Base-by-base conservation (phyloP, 371 early-diverging fungal species). In the Rhizopus microsporus region DNA sequence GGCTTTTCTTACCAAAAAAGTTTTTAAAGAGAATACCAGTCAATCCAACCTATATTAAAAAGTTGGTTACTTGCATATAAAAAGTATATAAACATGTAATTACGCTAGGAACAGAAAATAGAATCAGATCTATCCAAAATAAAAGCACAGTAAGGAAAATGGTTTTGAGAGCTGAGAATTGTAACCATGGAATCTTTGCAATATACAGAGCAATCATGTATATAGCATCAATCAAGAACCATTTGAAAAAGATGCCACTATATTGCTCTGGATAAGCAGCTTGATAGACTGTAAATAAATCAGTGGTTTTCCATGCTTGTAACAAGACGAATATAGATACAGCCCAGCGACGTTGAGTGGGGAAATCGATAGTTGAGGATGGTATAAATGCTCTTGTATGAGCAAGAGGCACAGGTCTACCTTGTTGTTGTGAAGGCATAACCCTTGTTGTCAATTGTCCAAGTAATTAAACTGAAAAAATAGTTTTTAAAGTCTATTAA, bases 171-270 rank as follows among this genome's bases (percentile, higher is more conserved):
- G 40, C 6, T 29, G 60, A 62, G 57, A 80, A 75, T 40, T 80
- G 77, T 23, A 80, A 54, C 80, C 80, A 80, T 32, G 80, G 80
- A 47, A 80, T 77, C 43, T 67, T 65, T 9, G 65, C 60, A 44
- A 75, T 55, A 56, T 72, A 69, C 0, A 80, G 51, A 7, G 51
- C 56, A 2, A 65, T 5, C n/a, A 80, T 47, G 58, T 71, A 77
- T 0, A 55, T 2, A 9, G 59, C 29, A 46, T 80, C 80, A 30
- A 65, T 7, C 4, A 67, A 30, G 44, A 62, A 67, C 75, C 77
- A 80, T 53, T 71, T 73, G 3, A 60, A 17, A 7, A 73, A 16
- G 1, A 49, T 32, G 15, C 66, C 62, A 9, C 42, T 59, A 29
- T 69, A 68, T 51, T 63, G 55, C 40, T 73, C 72, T 17, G 73